Evolutionary conservation across 352 stramenopile genomes (phyloP).

Genomic region (Globisporangium viniferum): DNA sequence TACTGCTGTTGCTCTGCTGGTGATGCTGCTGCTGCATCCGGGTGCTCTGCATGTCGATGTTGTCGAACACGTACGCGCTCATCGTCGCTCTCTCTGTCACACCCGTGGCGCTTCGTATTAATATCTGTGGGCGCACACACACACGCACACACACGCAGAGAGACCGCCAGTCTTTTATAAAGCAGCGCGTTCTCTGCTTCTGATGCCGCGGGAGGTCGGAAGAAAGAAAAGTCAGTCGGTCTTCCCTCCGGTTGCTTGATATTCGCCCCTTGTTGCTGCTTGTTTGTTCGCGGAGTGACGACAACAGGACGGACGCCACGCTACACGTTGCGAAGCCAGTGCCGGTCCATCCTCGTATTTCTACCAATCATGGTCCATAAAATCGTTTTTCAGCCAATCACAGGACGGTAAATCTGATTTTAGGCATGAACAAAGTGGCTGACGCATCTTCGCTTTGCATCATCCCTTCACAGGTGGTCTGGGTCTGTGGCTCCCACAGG

Average conservation of each 20-base stretch:
- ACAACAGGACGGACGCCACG: constrained; percentile 8
- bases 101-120: not conserved
- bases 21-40: not conserved
- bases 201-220: constrained; percentile 8
- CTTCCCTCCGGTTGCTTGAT: not conserved
- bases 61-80: constrained; percentile 23
- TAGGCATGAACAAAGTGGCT: constrained; percentile 2
- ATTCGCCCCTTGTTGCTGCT: not conserved
- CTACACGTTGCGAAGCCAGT: not conserved
- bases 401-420: not conserved
- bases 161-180: not conserved
- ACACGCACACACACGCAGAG: not conserved
- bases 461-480: not conserved
- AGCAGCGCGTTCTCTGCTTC: not conserved
- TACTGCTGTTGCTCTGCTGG: not conserved
- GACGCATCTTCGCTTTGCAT: constrained; percentile 5
- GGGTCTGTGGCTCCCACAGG: not conserved
- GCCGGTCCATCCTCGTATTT: constrained; percentile 10
- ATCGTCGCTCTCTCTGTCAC: not conserved
- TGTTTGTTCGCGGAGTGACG: constrained; percentile 11
- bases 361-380: not conserved
- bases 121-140: not conserved
- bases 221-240: constrained; percentile 15
- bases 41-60: constrained; percentile 7
- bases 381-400: constrained; percentile 5